Evolutionary conservation across 208 protist species (phyloP), one percentile per base, ranked within the genome.

Genomic region (Zelonia costaricensis): DNA sequence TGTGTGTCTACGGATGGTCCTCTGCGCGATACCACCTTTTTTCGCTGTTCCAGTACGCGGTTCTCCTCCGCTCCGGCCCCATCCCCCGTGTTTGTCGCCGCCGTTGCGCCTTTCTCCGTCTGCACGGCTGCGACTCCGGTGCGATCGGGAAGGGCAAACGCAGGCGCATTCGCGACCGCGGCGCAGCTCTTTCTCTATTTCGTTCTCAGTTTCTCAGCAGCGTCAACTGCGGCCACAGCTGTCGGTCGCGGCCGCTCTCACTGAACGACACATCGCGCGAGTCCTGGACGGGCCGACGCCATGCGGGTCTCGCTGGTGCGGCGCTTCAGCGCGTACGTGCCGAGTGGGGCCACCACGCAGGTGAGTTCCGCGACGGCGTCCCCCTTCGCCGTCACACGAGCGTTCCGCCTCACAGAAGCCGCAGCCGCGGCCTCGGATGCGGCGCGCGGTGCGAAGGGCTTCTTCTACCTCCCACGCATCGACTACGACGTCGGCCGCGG

Each of bases 381-480:
- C 33, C 67, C 72, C 4, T 67, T 81, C 62, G 46, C 62, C 15
- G 66, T 62, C 27, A 94, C 88, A 0, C 57, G 69, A 10, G 54
- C 76, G 30, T 95, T 95, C 35, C 82, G 88, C 9, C 59, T 43
- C 1, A 84, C 82, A 1, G 88, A 95, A 67, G 61, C 57, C 10
- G 77, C 80, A 5, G 81, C 84, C 7, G 43, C 28, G 10, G 62
- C 44, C 7, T 49, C 79, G 0, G 85, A 95, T 55, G 54, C 39
- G 35, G 81, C 55, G 40, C 62, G 64, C 9, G 82, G 81, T 30
- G 51, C 76, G 2, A 69, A 70, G 6, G 84, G 86, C 16, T 92
- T 95, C 44, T 95, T 92, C 62, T 77, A 74, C 40, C 74, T 80
- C 3, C 88, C 88, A 10, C 67, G 78, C 13, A 40, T 95, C 0